Conservation (phyloP, 345 rosid genomes). For the Hibiscus syriacus region DNA sequence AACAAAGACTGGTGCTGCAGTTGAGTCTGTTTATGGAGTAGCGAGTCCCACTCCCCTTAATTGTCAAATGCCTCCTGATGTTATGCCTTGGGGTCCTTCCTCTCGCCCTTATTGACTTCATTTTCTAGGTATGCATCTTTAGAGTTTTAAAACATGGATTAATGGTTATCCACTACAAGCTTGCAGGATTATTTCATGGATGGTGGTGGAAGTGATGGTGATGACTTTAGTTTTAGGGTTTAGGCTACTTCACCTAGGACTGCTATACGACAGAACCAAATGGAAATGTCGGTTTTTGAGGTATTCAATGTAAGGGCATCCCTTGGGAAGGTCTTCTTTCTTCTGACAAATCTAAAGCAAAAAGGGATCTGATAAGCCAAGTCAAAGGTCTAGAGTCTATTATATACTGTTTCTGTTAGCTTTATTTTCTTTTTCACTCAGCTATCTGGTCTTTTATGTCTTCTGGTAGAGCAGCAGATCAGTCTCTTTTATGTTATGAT, state of each 20-base stretch:
- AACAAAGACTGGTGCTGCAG: slow-evolving; percentile 1
- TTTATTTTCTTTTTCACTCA: neutral
- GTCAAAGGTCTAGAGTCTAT: neutral
- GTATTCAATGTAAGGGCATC: neutral
- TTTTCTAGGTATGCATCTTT: no score
- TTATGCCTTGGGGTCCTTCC: slow-evolving; percentile 18
- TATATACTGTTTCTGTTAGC: neutral
- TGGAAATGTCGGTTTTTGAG: slow-evolving; percentile 8
- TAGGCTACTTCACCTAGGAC: neutral
- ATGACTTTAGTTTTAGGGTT: neutral
- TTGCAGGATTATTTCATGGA: neutral
- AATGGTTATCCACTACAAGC: neutral
- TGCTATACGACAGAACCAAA: neutral
- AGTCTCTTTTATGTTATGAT: neutral
- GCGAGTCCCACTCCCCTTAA: slow-evolving; percentile 19
- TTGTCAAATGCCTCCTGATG: slow-evolving; percentile 25
- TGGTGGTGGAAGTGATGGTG: no score
- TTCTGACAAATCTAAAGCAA: no score
- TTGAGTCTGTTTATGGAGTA: slow-evolving; percentile 14
- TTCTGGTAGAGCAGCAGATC: neutral
- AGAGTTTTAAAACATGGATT: no score
- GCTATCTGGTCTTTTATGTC: neutral
- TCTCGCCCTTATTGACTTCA: neutral
- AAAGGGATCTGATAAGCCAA: no score
- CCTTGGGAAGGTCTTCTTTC: slow-evolving; percentile 19